Evolutionary conservation across 2,329 filamentous ascomycete species (phyloP).

Genomic region (Verticillium nubilum): DNA sequence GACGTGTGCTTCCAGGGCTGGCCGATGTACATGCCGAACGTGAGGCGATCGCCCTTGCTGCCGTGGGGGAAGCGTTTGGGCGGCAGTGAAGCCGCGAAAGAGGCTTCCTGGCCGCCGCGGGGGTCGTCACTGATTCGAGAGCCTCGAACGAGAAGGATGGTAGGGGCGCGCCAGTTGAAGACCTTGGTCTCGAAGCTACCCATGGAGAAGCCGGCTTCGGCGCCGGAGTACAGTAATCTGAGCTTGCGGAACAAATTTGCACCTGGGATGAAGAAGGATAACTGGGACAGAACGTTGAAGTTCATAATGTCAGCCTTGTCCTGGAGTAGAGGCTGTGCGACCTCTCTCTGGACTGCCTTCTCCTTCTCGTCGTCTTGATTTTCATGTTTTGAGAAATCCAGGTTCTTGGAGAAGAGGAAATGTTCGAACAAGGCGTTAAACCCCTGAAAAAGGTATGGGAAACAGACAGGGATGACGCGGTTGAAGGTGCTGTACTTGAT

Average conservation of each 20-base stretch:
- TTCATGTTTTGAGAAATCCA: conserved; percentile 57
- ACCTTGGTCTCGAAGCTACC: conserved; percentile 70
- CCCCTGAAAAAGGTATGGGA: conserved; percentile 63
- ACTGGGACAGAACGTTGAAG: conserved; percentile 58
- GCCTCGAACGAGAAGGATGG: conserved; percentile 65
- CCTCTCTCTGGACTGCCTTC: conserved; percentile 10
- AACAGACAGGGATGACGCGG: conserved; percentile 50
- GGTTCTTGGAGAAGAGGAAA: conserved; percentile 68
- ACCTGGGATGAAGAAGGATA: conserved; percentile 68
- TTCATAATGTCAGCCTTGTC: conserved; percentile 57
- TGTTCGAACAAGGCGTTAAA: conserved; percentile 67
- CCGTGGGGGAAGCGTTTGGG: conserved; percentile 54
- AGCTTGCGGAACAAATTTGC: conserved; percentile 59
- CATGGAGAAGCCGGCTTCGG: conserved; percentile 69
- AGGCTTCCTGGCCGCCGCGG: conserved; percentile 44
- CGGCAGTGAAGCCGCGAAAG: conserved; percentile 58
- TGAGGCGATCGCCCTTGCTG: conserved; percentile 45
- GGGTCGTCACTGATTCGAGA: conserved; percentile 45
- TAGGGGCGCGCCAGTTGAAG: conserved; percentile 73
- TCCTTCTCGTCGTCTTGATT: conserved; percentile 10
- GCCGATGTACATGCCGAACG: conserved; percentile 62
- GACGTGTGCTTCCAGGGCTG: conserved; percentile 66
- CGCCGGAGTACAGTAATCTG: conserved; percentile 64
- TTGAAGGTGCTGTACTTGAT: conserved; percentile 59
- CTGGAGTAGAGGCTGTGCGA: conserved; percentile 44